Percentiles rank a stretch among this genome's conserved stretches.
phyloP scores from a whole-genome alignment of 495 filamentous ascomycete genomes.

The Aspergillus steynii region DNA sequence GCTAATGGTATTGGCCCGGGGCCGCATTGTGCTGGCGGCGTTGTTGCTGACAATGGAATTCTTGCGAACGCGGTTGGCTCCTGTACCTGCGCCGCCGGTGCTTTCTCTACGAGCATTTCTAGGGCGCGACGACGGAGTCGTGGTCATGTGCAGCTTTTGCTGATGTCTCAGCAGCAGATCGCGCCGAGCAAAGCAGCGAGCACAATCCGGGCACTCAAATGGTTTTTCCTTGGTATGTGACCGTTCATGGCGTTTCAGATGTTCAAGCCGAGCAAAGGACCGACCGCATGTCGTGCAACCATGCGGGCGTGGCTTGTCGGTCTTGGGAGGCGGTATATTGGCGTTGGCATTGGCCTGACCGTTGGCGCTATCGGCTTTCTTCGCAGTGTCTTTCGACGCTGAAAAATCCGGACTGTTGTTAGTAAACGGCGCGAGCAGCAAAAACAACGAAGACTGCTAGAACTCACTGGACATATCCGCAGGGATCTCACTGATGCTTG shows the following conservation, averaged over 20 bases:
- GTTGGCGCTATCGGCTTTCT: slow-evolving; percentile 34
- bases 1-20: slow-evolving; percentile 94
- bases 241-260: slow-evolving; percentile 96
- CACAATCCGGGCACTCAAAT: slow-evolving; percentile 95
- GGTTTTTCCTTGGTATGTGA: slow-evolving; percentile 99
- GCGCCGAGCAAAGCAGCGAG: slow-evolving; percentile 90
- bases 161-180: slow-evolving; percentile 94
- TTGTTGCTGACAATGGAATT: slow-evolving; percentile 73
- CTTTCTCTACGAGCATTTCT: slow-evolving; percentile 81
- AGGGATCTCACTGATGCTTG: slow-evolving; percentile 48
- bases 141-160: slow-evolving; percentile 98
- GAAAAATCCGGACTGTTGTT: slow-evolving; percentile 9
- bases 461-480: slow-evolving; percentile 47
- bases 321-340: slow-evolving; percentile 73
- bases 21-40: slow-evolving; percentile 66
- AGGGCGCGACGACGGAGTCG: slow-evolving; percentile 83
- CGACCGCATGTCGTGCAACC: slow-evolving; percentile 90
- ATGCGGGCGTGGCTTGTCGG: slow-evolving; percentile 95
- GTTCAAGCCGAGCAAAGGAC: slow-evolving; percentile 93
- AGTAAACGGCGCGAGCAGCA: slow-evolving; percentile 8
- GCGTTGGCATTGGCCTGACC: slow-evolving; percentile 30
- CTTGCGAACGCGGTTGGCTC: slow-evolving; percentile 79
- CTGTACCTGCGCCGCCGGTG: slow-evolving; percentile 69
- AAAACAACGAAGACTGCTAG: slow-evolving; percentile 23
- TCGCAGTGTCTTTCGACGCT: slow-evolving; percentile 33